Evolutionary conservation across 441 rosid species (phyloP).

Genomic region (Arabidopsis lyrata): DNA sequence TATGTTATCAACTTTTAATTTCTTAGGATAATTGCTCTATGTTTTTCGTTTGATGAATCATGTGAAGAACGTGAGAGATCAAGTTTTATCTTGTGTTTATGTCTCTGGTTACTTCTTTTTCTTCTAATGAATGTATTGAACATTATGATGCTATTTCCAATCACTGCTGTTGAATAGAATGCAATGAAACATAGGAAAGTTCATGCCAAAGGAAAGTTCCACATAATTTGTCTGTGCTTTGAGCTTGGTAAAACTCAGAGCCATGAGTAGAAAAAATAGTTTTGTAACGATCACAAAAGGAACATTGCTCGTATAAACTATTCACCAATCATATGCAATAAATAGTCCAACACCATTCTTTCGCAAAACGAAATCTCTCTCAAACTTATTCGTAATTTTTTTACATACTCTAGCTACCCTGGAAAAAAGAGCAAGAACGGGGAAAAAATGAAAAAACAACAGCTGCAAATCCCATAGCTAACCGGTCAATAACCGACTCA

Average conservation of each 20-base stretch:
- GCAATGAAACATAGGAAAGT: neutral
- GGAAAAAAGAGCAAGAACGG: too few species aligned
- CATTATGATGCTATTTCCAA: neutral
- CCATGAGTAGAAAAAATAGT: too few species aligned
- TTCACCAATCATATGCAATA: too few species aligned
- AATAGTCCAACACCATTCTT: too few species aligned
- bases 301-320: too few species aligned
- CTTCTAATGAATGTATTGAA: slow-evolving; percentile 9
- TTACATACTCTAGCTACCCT: too few species aligned
- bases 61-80: slow-evolving; percentile 23
- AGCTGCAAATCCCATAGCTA: slow-evolving; percentile 9
- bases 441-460: neutral
- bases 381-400: too few species aligned
- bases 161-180: neutral
- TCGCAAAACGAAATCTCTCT: too few species aligned
- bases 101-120: slow-evolving; percentile 19
- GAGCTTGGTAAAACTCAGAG: neutral
- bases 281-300: too few species aligned
- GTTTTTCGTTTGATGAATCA: slow-evolving; percentile 15
- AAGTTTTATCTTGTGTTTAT: slow-evolving; percentile 22
- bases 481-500: slow-evolving; percentile 11
- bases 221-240: neutral
- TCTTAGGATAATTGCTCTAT: slow-evolving; percentile 22
- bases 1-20: slow-evolving; percentile 9
- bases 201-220: neutral